Evolutionary conservation across 306 rosid genomes (phyloP).

Genomic region (Geum urbanum): DNA sequence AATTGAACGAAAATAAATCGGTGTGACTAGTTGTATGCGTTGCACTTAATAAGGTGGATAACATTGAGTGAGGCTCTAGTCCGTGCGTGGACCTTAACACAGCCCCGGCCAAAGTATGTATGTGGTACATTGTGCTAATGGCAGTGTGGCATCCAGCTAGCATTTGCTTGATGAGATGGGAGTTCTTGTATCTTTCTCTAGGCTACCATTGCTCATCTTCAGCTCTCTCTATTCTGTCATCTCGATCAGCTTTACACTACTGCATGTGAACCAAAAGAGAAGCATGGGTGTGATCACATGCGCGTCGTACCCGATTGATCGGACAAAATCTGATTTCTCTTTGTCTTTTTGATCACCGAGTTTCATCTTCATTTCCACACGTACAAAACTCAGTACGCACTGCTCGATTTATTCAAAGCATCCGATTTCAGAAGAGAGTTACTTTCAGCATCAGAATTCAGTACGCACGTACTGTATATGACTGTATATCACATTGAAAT

Average conservation of each 20-base stretch:
- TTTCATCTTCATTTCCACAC: constrained; percentile 19
- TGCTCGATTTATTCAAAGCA: background rate
- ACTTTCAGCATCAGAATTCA: background rate
- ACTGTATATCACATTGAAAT: no score
- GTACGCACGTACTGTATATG: no score
- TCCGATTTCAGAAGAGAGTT: background rate
- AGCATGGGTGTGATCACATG: constrained; percentile 39
- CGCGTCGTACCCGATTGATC: constrained; percentile 32
- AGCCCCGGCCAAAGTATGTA: background rate
- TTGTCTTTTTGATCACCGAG: background rate
- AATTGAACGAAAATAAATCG: no score
- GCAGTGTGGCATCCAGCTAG: background rate
- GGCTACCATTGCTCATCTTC: constrained; percentile 3
- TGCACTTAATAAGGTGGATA: no score
- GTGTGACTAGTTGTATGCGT: no score
- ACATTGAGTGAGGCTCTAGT: no score
- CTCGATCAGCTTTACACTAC: constrained; percentile 30
- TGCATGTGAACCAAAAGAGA: constrained; percentile 32
- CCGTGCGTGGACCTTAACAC: no score
- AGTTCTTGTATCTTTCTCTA: constrained; percentile 27
- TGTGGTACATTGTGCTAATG: background rate
- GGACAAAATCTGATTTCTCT: constrained; percentile 25
- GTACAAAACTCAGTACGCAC: constrained; percentile 3
- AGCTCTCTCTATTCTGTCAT: constrained; percentile 45
- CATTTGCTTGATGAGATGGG: constrained; percentile 9